These are phyloP conservation scores for Crithidia expoeki DNA, from an alignment of 208 protist species.

Conservation along the genomic window DNA sequence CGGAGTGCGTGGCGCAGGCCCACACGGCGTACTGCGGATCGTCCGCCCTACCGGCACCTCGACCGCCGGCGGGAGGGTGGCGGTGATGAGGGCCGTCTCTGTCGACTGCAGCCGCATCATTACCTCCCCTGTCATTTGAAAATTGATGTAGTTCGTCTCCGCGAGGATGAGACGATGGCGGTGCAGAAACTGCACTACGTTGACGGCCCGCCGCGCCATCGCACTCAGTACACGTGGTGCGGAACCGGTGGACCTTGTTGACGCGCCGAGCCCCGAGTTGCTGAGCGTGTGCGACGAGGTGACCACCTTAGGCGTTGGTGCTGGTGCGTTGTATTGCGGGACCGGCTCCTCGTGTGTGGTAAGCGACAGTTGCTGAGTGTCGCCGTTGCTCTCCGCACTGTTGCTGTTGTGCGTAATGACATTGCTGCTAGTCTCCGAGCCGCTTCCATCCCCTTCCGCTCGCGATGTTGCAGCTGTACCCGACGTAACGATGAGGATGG, in stretches of 20 bases:
- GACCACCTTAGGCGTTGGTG: not conserved
- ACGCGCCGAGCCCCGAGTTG: constrained; percentile 1
- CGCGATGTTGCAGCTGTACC: not conserved
- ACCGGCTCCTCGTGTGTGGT: constrained; percentile 1
- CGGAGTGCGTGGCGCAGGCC: not conserved
- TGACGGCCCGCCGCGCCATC: constrained; percentile 20
- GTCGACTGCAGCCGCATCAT: constrained; percentile 31
- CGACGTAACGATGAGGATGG: not conserved
- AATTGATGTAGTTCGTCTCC: constrained; percentile 61
- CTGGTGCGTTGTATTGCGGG: constrained; percentile 1
- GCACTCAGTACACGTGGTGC: constrained; percentile 18
- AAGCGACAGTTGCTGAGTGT: not conserved
- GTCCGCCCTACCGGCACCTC: constrained; percentile 7
- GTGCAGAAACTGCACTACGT: constrained; percentile 48
- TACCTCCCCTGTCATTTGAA: constrained; percentile 50
- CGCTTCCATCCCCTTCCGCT: not conserved
- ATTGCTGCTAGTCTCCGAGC: not conserved
- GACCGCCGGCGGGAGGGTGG: constrained; percentile 5
- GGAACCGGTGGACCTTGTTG: constrained; percentile 6
- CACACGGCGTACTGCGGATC: constrained; percentile 5
- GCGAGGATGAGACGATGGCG: constrained; percentile 56
- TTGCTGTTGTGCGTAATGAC: not conserved
- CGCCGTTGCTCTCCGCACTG: not conserved
- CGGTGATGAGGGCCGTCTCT: constrained; percentile 21
- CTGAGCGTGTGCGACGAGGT: not conserved